A percentile compares a stretch with the other conserved stretches of the same genome.
These are phyloP conservation scores for Puccinia hordei DNA, from an alignment of 1,284 basidiomycete species.

Conservation along the genomic window DNA sequence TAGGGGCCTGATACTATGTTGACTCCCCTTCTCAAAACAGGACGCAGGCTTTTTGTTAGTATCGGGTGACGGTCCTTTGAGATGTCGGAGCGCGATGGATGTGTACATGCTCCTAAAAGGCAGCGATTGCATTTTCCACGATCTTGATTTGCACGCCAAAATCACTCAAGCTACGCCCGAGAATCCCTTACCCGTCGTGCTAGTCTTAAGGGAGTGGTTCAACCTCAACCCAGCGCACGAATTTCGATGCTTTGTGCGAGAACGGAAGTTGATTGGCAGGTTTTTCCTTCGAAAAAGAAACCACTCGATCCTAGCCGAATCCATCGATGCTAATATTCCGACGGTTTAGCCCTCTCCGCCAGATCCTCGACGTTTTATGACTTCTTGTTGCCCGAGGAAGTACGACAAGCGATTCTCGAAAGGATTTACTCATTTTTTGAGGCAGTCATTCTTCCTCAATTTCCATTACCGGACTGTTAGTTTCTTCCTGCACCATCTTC, in stretches of 20 bases:
- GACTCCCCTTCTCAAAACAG: background rate
- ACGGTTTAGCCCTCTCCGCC: constrained; percentile 23
- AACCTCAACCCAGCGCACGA: constrained; percentile 79
- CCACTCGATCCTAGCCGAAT: background rate
- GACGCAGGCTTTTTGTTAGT: constrained; percentile 57
- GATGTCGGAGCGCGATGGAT: constrained; percentile 82
- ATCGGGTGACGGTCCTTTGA: constrained; percentile 73
- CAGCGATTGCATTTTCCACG: constrained; percentile 84
- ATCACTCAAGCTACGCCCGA: constrained; percentile 60
- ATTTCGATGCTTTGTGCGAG: constrained; percentile 80
- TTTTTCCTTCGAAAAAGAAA: constrained; percentile 25
- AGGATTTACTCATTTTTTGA: constrained; percentile 37
- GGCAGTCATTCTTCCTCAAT: constrained; percentile 23
- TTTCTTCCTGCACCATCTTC: background rate
- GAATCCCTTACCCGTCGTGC: constrained; percentile 69
- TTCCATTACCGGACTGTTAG: constrained; percentile 41
- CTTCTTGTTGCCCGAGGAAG: constrained; percentile 23
- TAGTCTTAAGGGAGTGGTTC: constrained; percentile 92
- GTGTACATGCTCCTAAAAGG: constrained; percentile 91
- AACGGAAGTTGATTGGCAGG: constrained; percentile 71
- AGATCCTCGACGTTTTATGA: constrained; percentile 44
- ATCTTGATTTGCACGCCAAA: constrained; percentile 68
- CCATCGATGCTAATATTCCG: background rate
- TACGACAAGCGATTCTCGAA: constrained; percentile 22
- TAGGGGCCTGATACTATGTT: constrained; percentile 44